Conservation (phyloP, 1,284 basidiomycete genomes). For the Ganoderma meredithae region DNA sequence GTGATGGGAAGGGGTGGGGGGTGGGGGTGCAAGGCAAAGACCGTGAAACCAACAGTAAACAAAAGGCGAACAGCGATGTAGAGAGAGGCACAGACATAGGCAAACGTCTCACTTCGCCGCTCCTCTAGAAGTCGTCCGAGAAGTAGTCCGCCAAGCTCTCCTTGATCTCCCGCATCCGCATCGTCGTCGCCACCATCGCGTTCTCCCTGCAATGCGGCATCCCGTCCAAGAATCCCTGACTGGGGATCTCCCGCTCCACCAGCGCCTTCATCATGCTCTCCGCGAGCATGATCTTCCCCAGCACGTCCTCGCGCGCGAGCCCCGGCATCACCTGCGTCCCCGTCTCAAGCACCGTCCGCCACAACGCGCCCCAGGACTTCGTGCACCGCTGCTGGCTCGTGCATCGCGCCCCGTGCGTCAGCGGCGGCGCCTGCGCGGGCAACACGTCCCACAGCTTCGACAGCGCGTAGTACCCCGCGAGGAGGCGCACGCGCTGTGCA, state of each 20-base stretch:
- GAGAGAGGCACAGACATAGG: neutral
- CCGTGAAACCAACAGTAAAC: neutral
- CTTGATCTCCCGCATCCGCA: constrained; percentile 42
- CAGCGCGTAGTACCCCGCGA: constrained; percentile 53
- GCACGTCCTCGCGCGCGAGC: constrained; percentile 47
- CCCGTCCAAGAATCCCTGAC: constrained; percentile 47
- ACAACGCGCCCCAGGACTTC: constrained; percentile 50
- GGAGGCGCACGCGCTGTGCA: constrained; percentile 49
- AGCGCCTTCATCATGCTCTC: constrained; percentile 51
- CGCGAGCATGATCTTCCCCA: constrained; percentile 49
- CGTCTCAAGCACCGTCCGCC: constrained; percentile 49
- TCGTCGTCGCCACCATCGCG: constrained; percentile 40
- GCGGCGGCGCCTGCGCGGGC: constrained; percentile 46
- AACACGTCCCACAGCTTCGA: constrained; percentile 50
- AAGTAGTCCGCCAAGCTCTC: constrained; percentile 44
- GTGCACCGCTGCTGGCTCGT: constrained; percentile 50
- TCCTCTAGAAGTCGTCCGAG: constrained; percentile 40
- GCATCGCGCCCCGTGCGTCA: constrained; percentile 49
- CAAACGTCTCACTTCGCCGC: neutral
- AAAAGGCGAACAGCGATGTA: neutral
- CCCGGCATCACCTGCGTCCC: constrained; percentile 43
- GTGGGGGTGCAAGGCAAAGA: neutral
- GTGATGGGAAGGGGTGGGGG: neutral
- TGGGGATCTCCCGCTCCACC: constrained; percentile 49
- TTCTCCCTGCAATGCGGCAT: constrained; percentile 47